Conservation (phyloP, 164 flowering plant genomes). For the Tetracentron sinense region DNA sequence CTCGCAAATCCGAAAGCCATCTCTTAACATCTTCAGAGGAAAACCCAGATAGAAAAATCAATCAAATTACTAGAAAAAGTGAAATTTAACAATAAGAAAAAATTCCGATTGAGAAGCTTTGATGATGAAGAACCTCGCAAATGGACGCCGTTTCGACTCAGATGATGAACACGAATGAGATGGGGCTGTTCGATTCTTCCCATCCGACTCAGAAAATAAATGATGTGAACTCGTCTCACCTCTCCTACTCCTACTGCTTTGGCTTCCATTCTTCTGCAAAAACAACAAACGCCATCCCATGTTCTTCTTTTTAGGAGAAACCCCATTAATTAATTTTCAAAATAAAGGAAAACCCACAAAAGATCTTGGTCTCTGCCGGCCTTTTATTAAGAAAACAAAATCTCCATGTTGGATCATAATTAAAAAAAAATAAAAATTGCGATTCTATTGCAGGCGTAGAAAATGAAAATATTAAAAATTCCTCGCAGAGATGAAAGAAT, state of each 20-base stretch:
- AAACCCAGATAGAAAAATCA: not conserved
- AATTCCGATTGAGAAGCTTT: not conserved
- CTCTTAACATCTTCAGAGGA: conserved; percentile 58
- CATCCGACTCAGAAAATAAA: conserved; percentile 61
- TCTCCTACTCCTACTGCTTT: conserved; percentile 27
- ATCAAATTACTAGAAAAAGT: not conserved
- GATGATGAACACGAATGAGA: conserved; percentile 67
- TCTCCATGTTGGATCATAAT: not conserved
- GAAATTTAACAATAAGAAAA: no score
- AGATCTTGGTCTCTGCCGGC: not conserved
- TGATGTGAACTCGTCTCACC: conserved; percentile 51
- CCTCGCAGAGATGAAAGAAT: conserved; percentile 1
- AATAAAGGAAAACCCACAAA: not conserved
- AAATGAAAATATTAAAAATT: not conserved
- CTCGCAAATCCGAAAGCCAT: conserved; percentile 75
- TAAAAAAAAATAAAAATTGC: not conserved
- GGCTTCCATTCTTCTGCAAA: conserved; percentile 13
- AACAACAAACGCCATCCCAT: not conserved
- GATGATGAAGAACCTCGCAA: conserved; percentile 39
- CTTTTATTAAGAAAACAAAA: conserved; percentile 6
- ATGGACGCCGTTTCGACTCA: conserved; percentile 42
- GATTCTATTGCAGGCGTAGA: not conserved
- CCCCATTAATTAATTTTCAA: not conserved
- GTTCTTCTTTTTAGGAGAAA: conserved; percentile 1
- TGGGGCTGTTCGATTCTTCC: conserved; percentile 75